Evolutionary conservation across 495 filamentous ascomycete species (phyloP).

Genomic region (Xylaria castorea): DNA sequence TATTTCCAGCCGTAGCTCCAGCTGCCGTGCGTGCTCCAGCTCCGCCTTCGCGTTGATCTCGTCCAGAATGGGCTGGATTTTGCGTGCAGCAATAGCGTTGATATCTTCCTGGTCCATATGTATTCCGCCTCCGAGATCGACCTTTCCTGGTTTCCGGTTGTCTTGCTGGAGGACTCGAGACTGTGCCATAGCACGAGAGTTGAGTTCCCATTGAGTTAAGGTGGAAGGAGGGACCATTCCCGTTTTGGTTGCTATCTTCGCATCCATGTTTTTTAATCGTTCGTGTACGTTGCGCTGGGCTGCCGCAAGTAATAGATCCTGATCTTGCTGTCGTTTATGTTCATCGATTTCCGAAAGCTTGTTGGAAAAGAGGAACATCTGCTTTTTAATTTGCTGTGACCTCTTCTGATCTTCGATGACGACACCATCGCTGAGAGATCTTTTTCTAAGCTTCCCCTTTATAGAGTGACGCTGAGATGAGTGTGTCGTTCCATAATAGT

Average conservation of each 20-base stretch:
- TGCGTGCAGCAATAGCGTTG: conserved; percentile 76
- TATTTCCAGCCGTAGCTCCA: conserved; percentile 56
- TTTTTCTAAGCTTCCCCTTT: conserved; percentile 61
- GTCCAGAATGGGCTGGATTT: conserved; percentile 89
- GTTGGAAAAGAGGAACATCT: conserved; percentile 78
- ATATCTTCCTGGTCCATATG: conserved; percentile 81
- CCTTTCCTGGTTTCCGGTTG: conserved; percentile 61
- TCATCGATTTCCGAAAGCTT: conserved; percentile 73
- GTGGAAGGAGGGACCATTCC: conserved; percentile 75
- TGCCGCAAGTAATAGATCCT: conserved; percentile 73
- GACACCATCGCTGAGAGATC: conserved; percentile 74
- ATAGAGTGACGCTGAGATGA: conserved; percentile 57
- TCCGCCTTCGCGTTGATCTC: conserved; percentile 83
- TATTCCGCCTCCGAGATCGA: conserved; percentile 82
- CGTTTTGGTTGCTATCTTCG: conserved; percentile 75
- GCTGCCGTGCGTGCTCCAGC: conserved; percentile 65
- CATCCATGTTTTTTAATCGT: conserved; percentile 78
- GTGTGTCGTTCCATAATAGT: conserved; percentile 71
- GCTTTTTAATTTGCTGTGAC: conserved; percentile 74
- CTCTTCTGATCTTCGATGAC: conserved; percentile 68
- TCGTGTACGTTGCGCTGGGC: conserved; percentile 86
- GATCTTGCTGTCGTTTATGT: conserved; percentile 75
- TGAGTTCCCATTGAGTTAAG: conserved; percentile 79
- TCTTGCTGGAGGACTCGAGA: conserved; percentile 66
- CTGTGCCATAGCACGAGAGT: conserved; percentile 70